phyloP scores from a whole-genome alignment of 108 stramenopile species.

The Fistulifera solaris region DNA sequence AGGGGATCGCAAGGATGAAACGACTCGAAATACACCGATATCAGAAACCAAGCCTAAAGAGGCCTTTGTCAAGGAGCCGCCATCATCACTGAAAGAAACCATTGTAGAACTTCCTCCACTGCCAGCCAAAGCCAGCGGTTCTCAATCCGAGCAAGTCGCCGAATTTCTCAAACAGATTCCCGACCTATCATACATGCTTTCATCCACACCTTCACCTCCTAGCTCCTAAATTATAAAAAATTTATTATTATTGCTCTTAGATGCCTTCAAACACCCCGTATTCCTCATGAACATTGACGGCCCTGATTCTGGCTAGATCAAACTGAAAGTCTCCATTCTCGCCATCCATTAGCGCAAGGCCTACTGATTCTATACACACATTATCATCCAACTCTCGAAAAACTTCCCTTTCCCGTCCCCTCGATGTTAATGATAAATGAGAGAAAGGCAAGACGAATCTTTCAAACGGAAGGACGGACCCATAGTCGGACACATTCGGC shows the following conservation, averaged over 20 bases:
- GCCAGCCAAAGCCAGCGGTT: no score
- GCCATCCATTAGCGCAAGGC: conserved; percentile 78
- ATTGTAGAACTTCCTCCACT: no score
- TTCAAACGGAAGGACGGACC: conserved; percentile 9
- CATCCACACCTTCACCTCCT: background rate
- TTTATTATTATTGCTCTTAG: background rate
- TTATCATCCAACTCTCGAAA: conserved; percentile 58
- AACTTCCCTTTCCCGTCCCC: conserved; percentile 42
- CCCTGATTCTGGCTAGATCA: conserved; percentile 65
- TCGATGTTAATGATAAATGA: conserved; percentile 52
- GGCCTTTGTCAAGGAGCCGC: no score
- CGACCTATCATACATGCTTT: background rate
- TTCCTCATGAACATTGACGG: conserved; percentile 49
- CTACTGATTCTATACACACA: conserved; percentile 54
- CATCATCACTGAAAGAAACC: no score
- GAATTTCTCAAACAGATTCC: background rate
- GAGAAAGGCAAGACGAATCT: conserved; percentile 48
- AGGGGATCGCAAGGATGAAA: no score
- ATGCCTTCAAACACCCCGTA: conserved; percentile 4
- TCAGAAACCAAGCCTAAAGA: no score
- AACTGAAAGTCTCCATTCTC: conserved; percentile 68
- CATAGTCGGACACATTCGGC: conserved; percentile 3
- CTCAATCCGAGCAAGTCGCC: background rate
- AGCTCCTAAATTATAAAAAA: background rate
- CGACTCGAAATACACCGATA: no score